These are phyloP conservation scores for Ormosia emarginata DNA, from an alignment of 306 rosid species.

Conservation along the genomic window DNA sequence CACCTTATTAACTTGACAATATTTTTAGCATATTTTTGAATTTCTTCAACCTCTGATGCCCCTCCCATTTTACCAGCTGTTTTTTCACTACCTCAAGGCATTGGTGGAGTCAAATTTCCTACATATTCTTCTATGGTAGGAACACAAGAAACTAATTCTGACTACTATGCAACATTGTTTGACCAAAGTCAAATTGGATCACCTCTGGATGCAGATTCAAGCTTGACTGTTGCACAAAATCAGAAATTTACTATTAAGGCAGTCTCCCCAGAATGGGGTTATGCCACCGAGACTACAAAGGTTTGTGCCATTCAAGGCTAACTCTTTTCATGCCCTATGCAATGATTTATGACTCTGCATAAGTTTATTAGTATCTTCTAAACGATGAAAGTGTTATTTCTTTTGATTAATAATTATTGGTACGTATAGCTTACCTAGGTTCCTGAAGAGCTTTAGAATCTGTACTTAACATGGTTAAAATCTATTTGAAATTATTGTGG, in stretches of 20 bases:
- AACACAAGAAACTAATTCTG: conserved; percentile 40
- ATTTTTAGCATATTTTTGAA: conserved; percentile 4
- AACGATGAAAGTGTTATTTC: neutral
- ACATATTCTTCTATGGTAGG: conserved; percentile 42
- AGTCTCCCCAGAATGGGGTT: conserved; percentile 89
- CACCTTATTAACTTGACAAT: neutral
- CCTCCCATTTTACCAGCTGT: conserved; percentile 49
- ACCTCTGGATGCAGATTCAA: conserved; percentile 44
- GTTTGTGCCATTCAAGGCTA: conserved; percentile 36
- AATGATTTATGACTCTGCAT: conserved; percentile 4
- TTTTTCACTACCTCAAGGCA: conserved; percentile 34
- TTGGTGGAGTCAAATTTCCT: conserved; percentile 39
- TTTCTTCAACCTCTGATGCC: conserved; percentile 38
- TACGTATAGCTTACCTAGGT: conserved; percentile 14
- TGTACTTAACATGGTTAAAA: neutral
- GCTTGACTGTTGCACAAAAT: conserved; percentile 65
- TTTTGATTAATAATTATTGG: neutral
- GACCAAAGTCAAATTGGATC: conserved; percentile 48
- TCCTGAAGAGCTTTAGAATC: conserved; percentile 11
- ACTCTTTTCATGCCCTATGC: conserved; percentile 4
- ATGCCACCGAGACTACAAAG: conserved; percentile 74
- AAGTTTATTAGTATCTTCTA: conserved; percentile 7
- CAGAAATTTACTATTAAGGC: conserved; percentile 73
- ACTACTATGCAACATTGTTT: conserved; percentile 44
- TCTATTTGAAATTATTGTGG: neutral